Conservation (phyloP, 441 rosid species). For the Euphorbia corollata region DNA sequence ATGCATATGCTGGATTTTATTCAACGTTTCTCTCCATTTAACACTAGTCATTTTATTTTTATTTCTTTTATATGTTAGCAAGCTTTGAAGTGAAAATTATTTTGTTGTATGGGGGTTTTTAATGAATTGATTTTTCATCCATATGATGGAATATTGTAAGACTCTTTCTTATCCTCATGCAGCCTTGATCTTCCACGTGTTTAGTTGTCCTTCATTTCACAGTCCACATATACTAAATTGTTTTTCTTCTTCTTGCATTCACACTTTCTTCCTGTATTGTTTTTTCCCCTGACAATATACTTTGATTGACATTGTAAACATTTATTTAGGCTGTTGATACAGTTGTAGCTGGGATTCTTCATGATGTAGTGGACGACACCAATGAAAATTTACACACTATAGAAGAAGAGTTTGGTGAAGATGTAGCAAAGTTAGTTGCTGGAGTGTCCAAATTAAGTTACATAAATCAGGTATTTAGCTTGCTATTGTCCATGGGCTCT, state of each 20-base stretch:
- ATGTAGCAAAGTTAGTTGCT: conserved; percentile 58
- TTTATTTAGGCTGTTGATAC: conserved; percentile 53
- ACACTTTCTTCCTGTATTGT: too few relatives aligned
- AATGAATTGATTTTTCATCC: background rate
- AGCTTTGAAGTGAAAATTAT: background rate
- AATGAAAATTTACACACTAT: conserved; percentile 40
- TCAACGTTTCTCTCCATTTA: background rate
- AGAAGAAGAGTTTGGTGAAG: conserved; percentile 56
- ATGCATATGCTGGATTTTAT: background rate
- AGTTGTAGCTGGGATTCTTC: conserved; percentile 69
- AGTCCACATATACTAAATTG: background rate
- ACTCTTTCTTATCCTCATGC: too few relatives aligned
- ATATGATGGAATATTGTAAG: background rate
- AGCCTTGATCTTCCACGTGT: too few relatives aligned
- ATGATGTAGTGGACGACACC: conserved; percentile 61
- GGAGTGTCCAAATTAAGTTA: conserved; percentile 66
- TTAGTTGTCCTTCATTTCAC: background rate
- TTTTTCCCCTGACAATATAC: background rate
- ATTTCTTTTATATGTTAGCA: background rate
- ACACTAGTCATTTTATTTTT: too few relatives aligned
- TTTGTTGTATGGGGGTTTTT: background rate
- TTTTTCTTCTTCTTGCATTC: background rate
- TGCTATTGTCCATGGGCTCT: background rate
- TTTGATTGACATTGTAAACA: conserved; percentile 9
- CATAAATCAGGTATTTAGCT: conserved; percentile 52